phyloP scores from a whole-genome alignment of 2,329 filamentous ascomycete genomes.

The Gnomoniopsis smithogilvyi region DNA sequence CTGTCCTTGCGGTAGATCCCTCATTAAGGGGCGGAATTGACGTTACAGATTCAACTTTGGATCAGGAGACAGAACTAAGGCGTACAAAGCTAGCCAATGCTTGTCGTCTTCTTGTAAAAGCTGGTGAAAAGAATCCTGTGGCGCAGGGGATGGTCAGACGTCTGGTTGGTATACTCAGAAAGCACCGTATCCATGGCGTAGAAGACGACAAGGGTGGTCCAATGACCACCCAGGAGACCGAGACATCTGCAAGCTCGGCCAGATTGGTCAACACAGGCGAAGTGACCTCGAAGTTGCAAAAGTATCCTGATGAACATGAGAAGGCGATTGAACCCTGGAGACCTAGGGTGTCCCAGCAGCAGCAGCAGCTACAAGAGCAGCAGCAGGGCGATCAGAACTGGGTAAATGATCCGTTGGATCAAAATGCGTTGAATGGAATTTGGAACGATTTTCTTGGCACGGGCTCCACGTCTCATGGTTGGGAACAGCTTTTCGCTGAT shows the following conservation, averaged over 20 bases:
- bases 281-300: neutral
- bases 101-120: constrained; percentile 17
- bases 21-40: neutral
- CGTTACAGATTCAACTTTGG: neutral
- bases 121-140: constrained; percentile 16
- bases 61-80: constrained; percentile 13
- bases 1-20: constrained; percentile 18
- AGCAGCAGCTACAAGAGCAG: too few species aligned
- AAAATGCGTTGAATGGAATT: neutral
- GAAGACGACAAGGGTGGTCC: neutral
- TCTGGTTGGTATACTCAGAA: constrained; percentile 14
- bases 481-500: constrained; percentile 22
- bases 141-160: constrained; percentile 17
- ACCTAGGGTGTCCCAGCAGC: neutral
- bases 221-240: neutral
- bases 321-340: neutral
- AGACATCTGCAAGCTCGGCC: neutral
- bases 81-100: constrained; percentile 16
- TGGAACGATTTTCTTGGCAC: constrained; percentile 16
- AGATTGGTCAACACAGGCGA: neutral
- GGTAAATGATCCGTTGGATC: neutral
- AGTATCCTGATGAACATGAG: neutral
- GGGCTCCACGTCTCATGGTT: constrained; percentile 9
- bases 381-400: neutral
- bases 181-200: constrained; percentile 11